phyloP scores from a whole-genome alignment of 345 rosid species.

The Eutrema japonicum region DNA sequence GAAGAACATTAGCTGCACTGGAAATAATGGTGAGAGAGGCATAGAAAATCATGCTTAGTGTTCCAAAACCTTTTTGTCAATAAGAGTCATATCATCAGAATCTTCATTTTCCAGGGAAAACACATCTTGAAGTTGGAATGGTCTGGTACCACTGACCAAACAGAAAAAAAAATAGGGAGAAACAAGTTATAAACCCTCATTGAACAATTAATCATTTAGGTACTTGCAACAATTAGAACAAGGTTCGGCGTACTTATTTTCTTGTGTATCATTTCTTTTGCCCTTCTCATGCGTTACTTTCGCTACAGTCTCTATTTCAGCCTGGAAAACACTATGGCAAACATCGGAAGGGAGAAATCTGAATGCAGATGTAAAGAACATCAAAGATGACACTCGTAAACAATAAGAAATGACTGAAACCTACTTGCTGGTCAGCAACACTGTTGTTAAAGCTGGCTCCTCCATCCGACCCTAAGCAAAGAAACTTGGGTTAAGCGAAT shows the following conservation, averaged over 20 bases:
- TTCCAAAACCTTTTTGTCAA: conserved; percentile 82
- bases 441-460: conserved; percentile 89
- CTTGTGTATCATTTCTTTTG: conserved; percentile 82
- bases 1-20: conserved; percentile 17
- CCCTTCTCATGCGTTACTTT: conserved; percentile 86
- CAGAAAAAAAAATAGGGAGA: background rate
- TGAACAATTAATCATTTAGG: background rate
- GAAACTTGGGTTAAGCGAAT: conserved; percentile 14
- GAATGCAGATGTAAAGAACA: conserved; percentile 20
- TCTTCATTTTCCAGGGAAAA: conserved; percentile 93
- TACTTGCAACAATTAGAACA: background rate
- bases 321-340: conserved; percentile 58
- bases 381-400: conserved; percentile 2
- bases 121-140: conserved; percentile 92
- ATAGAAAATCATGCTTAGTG: background rate
- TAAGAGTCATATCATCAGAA: conserved; percentile 84
- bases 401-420: conserved; percentile 41
- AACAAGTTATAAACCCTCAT: conserved; percentile 12
- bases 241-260: conserved; percentile 59
- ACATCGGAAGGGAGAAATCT: conserved; percentile 17
- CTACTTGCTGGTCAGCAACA: conserved; percentile 92
- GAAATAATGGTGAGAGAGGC: conserved; percentile 5
- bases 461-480: conserved; percentile 66
- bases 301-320: conserved; percentile 91
- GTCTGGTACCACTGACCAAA: conserved; percentile 65